phyloP scores from a whole-genome alignment of 495 filamentous ascomycete species.

The Cryomyces minteri region DNA sequence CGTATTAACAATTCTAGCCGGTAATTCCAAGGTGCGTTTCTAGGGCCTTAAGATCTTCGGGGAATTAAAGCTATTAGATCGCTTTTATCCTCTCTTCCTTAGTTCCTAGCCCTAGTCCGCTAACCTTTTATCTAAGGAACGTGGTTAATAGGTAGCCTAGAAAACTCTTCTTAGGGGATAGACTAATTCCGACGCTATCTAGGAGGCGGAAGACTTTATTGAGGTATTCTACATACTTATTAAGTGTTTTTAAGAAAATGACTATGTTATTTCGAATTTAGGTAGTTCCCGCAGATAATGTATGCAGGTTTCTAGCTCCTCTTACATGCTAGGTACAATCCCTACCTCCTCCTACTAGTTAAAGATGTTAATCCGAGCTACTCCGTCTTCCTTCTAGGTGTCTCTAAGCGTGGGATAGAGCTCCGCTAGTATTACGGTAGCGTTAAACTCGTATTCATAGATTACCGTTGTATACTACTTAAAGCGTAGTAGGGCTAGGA shows the following conservation, averaged over 20 bases:
- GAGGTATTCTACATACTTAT: slow-evolving; percentile 2
- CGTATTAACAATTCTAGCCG: background rate
- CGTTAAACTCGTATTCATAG: too few species aligned
- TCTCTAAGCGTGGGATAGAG: too few species aligned
- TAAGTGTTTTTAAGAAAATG: background rate
- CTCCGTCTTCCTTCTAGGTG: too few species aligned
- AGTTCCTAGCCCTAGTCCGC: slow-evolving; percentile 1
- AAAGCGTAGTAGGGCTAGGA: too few species aligned
- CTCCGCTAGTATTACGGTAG: too few species aligned
- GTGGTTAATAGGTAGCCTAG: slow-evolving; percentile 1
- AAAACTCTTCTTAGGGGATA: slow-evolving; percentile 2
- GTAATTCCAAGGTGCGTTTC: slow-evolving; percentile 6
- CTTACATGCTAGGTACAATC: too few species aligned
- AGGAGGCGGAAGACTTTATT: background rate
- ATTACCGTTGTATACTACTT: too few species aligned
- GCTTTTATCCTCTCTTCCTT: slow-evolving; percentile 13
- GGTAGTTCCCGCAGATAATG: too few species aligned
- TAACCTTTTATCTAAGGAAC: slow-evolving; percentile 5
- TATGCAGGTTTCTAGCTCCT: too few species aligned
- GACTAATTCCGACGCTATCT: background rate
- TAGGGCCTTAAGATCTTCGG: background rate
- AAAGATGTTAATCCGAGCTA: too few species aligned
- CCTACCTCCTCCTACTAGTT: too few species aligned
- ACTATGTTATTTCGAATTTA: slow-evolving; percentile 4
- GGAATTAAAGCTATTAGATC: background rate